phyloP scores from a whole-genome alignment of 805 yeast genomes.

The Komagataella mondaviorum region DNA sequence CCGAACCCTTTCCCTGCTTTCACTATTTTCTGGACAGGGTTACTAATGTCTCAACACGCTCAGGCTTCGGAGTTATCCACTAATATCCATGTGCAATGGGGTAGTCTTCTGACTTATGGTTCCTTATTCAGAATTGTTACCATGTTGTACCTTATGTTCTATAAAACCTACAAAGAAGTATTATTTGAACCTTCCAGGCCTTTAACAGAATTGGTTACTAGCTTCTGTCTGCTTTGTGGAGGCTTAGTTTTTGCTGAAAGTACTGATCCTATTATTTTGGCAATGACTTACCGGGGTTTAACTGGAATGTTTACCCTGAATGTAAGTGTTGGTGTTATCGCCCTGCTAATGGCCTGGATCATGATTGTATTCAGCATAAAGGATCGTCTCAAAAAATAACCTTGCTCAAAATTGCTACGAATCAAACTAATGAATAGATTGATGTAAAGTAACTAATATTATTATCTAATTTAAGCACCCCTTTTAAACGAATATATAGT shows the following conservation, averaged over 20 bases:
- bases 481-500: neutral
- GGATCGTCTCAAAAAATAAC: conserved; percentile 26
- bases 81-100: conserved; percentile 85
- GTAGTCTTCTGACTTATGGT: conserved; percentile 68
- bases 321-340: conserved; percentile 65
- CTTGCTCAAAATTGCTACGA: neutral
- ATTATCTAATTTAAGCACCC: neutral
- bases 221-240: conserved; percentile 75
- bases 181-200: conserved; percentile 49
- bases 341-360: conserved; percentile 81
- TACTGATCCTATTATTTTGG: conserved; percentile 73
- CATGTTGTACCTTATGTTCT: conserved; percentile 37
- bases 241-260: conserved; percentile 90
- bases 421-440: neutral
- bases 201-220: conserved; percentile 68
- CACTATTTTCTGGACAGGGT: conserved; percentile 93
- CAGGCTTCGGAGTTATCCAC: conserved; percentile 77
- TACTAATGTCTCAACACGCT: conserved; percentile 86
- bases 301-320: conserved; percentile 88
- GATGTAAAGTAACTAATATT: neutral
- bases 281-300: conserved; percentile 69
- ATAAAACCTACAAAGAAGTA: conserved; percentile 18
- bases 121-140: conserved; percentile 65
- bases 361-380: conserved; percentile 56
- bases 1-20: conserved; percentile 93